Base-by-base conservation (phyloP, 2,329 filamentous ascomycete species). In the Cladophialophora bantiana region DNA sequence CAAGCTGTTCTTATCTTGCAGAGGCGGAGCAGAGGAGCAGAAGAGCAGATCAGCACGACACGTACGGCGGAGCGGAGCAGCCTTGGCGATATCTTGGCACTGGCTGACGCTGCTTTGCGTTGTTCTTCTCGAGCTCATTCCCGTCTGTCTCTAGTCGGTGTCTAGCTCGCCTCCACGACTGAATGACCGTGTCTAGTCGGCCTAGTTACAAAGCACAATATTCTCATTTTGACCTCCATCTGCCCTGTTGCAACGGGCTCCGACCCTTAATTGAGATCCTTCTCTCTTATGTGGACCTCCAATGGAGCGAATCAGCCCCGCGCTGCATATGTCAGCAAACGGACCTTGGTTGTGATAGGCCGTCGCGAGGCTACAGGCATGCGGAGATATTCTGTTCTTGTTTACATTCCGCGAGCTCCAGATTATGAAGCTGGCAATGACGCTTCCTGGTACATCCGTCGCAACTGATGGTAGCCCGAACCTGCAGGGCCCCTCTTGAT, bases 341-440 rank as follows among this genome's bases (percentile, higher is more conserved):
- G 15, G 10, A 7, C 34, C 7, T 42, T 34, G 18, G 31, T 31
- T 31, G 26, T 59, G 57, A 59, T 59, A 59, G 42, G 57, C 40
- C 42, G 31, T 53, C 45, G 34, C 34, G 45, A 20, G 9, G 13
- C 26, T 36, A 35, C 59, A 35, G 34, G 48, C 32, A 35, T 42
- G 18, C 48, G 45, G 45, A 50, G 45, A 50, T 18, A 50, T 61
- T 52, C 62, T 58, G 26, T 60, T 56, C 34, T 56, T 48, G 56
- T 55, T 55, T 52, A 56, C 62, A 65, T 65, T 65, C 38, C 62
- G 56, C 62, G 62, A 65, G 57, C 26, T 54, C 45, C n/a, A 42
- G 59, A 62, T 48, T 56, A 62, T 48, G 13, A 42, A 55, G 20
- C 36, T 55, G 32, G 20, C 18, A 31, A 26, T 20, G 35, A 31